Base-by-base conservation (phyloP, 2,329 filamentous ascomycete species). In the Apiospora malaysiana region DNA sequence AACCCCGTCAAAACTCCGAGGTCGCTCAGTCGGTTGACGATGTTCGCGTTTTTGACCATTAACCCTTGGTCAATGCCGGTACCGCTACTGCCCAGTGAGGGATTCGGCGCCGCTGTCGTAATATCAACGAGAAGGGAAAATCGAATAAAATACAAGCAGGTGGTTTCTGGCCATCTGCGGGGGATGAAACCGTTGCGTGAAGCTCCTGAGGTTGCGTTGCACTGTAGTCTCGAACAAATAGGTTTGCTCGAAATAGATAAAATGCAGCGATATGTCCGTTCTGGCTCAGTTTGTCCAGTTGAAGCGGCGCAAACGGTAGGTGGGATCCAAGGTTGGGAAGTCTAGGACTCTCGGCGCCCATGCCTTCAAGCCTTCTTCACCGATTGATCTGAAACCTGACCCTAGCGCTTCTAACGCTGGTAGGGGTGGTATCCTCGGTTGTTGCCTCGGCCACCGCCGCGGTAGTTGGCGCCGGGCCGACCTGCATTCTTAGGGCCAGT, bases 401-500 rank as follows among this genome's bases (percentile, higher is more conserved):
- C 51, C 27, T 40, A 63, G 18, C 43, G 67, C 0, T 42, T 16
- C 67, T 68, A 68, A 18, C 67, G 67, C 46, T 56, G 46, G 82
- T 97, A 97, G 43, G 94, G 94, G 79, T 97, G 94, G 82, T 89
- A 97, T 3, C 93, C 93, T 40, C 94, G 85, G 81, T 87, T 88
- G 32, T 90, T 89, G 72, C 93, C 93, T 72, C 94, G 86, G 23
- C 95, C 94, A 68, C 95, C 95, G 69, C 96, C 95, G 51, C 95
- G 92, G 81, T 98, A 98, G 83, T 97, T 97, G 1, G 94, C 94
- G 21, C 95, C 94, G 0, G 95, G 94, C 79, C 92, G 93, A 37
- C 95, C 95, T 0, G 95, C 94, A 78, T 98, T 99, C 87, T 97
- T 97, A 5, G 96, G 96, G 0, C 96, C 96, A 0, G 96, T 99